Conservation (phyloP, 2,329 filamentous ascomycete species). For the Cercospora sp. region DNA sequence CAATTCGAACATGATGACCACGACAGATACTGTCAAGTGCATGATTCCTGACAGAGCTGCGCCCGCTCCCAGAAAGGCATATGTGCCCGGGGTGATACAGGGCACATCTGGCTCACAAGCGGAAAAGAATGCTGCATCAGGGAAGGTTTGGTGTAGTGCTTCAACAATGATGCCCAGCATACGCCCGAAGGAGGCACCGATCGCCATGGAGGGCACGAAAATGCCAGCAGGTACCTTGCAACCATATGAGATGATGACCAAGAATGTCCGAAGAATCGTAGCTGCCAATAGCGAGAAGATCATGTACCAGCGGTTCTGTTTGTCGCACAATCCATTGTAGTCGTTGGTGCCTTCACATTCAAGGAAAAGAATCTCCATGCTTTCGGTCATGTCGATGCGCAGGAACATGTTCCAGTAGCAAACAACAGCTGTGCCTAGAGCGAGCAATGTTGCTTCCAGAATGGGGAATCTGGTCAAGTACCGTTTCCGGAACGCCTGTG, state of each 20-base stretch:
- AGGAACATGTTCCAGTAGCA: constrained; percentile 96
- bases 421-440: constrained; percentile 80
- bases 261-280: constrained; percentile 74
- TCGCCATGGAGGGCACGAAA: constrained; percentile 96
- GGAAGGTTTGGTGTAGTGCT: constrained; percentile 79
- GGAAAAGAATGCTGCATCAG: constrained; percentile 79
- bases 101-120: constrained; percentile 87
- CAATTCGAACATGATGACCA: constrained; percentile 99
- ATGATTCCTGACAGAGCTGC: constrained; percentile 94
- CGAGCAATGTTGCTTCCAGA: constrained; percentile 80
- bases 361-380: constrained; percentile 95
- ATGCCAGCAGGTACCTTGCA: constrained; percentile 98
- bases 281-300: constrained; percentile 75
- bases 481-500: constrained; percentile 89
- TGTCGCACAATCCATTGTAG: constrained; percentile 86
- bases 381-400: constrained; percentile 97
- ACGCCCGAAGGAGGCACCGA: constrained; percentile 90
- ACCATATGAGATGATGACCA: constrained; percentile 95
- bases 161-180: constrained; percentile 95
- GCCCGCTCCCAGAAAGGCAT: constrained; percentile 89
- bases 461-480: constrained; percentile 83
- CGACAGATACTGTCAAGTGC: constrained; percentile 95
- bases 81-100: constrained; percentile 96
- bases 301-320: constrained; percentile 71
- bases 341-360: constrained; percentile 89